Conservation (phyloP, 2,329 filamentous ascomycete species). For the Aspergillus quadricinctus region DNA sequence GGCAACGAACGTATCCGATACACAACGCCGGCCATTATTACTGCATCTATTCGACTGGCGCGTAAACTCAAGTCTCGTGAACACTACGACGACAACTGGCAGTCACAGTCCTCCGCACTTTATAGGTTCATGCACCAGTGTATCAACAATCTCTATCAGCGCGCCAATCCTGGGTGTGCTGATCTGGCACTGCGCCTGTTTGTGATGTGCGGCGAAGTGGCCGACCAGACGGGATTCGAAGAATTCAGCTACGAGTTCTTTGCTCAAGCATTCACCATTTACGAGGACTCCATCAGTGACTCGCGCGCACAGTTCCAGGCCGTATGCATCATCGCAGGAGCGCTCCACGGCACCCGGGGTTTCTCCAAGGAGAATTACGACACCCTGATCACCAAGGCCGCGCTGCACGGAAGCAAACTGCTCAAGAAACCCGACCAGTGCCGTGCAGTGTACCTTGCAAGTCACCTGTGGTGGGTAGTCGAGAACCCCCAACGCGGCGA, state of each 20-base stretch:
- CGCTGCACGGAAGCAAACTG: slow-evolving; percentile 92
- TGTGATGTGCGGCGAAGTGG: slow-evolving; percentile 85
- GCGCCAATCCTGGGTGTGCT: slow-evolving; percentile 75
- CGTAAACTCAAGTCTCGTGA: slow-evolving; percentile 85
- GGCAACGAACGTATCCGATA: slow-evolving; percentile 95
- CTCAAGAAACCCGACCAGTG: slow-evolving; percentile 98
- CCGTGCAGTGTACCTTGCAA: slow-evolving; percentile 90
- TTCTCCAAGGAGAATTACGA: slow-evolving; percentile 98
- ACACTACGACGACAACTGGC: slow-evolving; percentile 75
- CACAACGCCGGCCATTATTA: slow-evolving; percentile 88
- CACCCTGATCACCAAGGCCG: slow-evolving; percentile 95
- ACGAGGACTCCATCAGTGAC: slow-evolving; percentile 93
- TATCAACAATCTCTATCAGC: slow-evolving; percentile 79
- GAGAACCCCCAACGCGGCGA: slow-evolving; percentile 74
- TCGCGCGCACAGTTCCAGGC: slow-evolving; percentile 97
- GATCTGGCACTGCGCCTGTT: slow-evolving; percentile 88
- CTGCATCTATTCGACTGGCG: slow-evolving; percentile 82
- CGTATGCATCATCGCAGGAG: slow-evolving; percentile 87
- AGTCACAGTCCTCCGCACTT: slow-evolving; percentile 69
- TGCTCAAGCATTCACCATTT: slow-evolving; percentile 95
- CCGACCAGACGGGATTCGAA: slow-evolving; percentile 85
- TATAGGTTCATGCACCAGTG: slow-evolving; percentile 95
- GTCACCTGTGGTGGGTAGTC: slow-evolving; percentile 96
- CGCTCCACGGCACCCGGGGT: slow-evolving; percentile 79
- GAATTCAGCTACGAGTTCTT: slow-evolving; percentile 98